Conservation (phyloP, 1,139 yeast genomes). For the Debaryomycetaceae sp. region DNA sequence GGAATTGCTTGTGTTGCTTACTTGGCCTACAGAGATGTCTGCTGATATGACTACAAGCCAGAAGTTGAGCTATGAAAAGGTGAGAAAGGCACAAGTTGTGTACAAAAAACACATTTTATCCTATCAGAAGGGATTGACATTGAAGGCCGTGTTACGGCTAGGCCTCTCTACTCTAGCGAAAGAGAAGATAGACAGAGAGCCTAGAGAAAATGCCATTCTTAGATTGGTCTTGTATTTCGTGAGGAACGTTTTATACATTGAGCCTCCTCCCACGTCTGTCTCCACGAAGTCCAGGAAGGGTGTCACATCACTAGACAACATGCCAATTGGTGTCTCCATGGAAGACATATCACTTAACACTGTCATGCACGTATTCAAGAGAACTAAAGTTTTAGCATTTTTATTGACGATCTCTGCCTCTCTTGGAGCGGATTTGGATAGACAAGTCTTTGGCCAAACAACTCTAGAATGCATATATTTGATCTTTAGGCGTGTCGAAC, state of each 20-base stretch:
- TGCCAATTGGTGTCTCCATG: conserved; percentile 51
- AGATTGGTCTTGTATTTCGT: conserved; percentile 70
- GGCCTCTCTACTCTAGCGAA: conserved; percentile 64
- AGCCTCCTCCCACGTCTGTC: conserved; percentile 57
- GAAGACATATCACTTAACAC: conserved; percentile 70
- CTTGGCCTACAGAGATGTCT: conserved; percentile 69
- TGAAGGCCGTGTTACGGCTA: conserved; percentile 68
- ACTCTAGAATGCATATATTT: conserved; percentile 70
- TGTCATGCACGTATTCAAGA: conserved; percentile 54
- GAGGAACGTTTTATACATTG: conserved; percentile 72
- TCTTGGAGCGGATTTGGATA: conserved; percentile 61
- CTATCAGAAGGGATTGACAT: conserved; percentile 56
- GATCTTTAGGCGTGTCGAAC: conserved; percentile 55
- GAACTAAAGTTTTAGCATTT: conserved; percentile 70
- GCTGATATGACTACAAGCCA: conserved; percentile 55
- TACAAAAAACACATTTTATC: conserved; percentile 70
- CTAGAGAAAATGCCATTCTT: conserved; percentile 70
- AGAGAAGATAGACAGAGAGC: conserved; percentile 54
- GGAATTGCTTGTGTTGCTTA: conserved; percentile 77
- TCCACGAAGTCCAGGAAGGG: conserved; percentile 32
- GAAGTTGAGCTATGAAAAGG: conserved; percentile 51
- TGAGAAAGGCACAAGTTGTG: conserved; percentile 60
- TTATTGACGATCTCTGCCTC: conserved; percentile 66
- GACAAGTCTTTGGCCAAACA: conserved; percentile 55
- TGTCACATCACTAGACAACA: conserved; percentile 34